These are phyloP conservation scores for Spergularia bocconei DNA, from an alignment of 148 eudicot species.

Conservation along the genomic window DNA sequence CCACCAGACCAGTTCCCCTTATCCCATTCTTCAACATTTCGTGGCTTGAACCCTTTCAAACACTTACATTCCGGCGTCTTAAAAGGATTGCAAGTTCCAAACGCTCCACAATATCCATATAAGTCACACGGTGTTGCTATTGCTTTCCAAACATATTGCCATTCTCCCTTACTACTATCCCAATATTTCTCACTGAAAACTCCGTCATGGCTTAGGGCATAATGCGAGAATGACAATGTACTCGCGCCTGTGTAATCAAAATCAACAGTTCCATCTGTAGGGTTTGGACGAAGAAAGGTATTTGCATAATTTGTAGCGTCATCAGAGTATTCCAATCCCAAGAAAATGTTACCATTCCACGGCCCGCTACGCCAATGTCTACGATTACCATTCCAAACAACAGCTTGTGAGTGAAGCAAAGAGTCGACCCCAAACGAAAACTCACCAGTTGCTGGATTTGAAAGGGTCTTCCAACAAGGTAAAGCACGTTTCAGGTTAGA, in stretches of 20 bases:
- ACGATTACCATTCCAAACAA: slow-evolving; percentile 28
- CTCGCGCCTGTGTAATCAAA: slow-evolving; percentile 30
- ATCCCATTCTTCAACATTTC: slow-evolving; percentile 27
- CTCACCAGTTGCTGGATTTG: slow-evolving; percentile 35
- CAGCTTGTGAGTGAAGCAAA: slow-evolving; percentile 23
- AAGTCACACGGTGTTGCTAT: slow-evolving; percentile 27
- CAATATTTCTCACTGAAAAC: slow-evolving; percentile 29
- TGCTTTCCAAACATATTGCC: slow-evolving; percentile 29
- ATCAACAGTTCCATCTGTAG: slow-evolving; percentile 4
- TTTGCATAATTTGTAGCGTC: slow-evolving; percentile 29
- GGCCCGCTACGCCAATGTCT: slow-evolving; percentile 39
- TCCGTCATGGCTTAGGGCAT: slow-evolving; percentile 30
- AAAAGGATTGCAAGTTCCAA: slow-evolving; percentile 26
- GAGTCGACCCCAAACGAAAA: slow-evolving; percentile 31
- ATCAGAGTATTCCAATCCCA: slow-evolving; percentile 30
- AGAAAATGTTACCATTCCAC: slow-evolving; percentile 39
- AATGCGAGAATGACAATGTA: slow-evolving; percentile 30
- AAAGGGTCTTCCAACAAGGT: slow-evolving; percentile 30
- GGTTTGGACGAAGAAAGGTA: slow-evolving; percentile 22
- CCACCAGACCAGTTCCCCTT: slow-evolving; percentile 34
- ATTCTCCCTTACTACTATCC: slow-evolving; percentile 23
- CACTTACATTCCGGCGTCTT: slow-evolving; percentile 23
- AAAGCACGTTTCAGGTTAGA: slow-evolving; percentile 23
- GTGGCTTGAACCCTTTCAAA: slow-evolving; percentile 31
- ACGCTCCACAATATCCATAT: slow-evolving; percentile 31